These are phyloP conservation scores for Aspergillus aculeatinus DNA, from an alignment of 2,329 filamentous ascomycete species.

Conservation along the genomic window DNA sequence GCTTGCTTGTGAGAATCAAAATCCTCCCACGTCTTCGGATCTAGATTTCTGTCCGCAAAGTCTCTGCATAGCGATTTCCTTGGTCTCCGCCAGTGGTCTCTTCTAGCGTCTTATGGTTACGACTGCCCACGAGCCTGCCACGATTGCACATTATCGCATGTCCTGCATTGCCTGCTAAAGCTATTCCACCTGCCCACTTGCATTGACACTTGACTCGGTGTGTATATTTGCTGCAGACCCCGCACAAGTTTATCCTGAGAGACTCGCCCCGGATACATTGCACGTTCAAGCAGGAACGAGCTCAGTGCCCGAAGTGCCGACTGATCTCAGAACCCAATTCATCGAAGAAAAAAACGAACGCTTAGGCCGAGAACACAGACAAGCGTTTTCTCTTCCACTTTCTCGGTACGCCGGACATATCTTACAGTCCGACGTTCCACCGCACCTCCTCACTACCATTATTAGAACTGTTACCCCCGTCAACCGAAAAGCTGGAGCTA, in stretches of 20 bases:
- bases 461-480: slow-evolving; percentile 33
- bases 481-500: slow-evolving; percentile 92
- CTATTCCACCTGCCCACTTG: slow-evolving; percentile 18
- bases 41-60: slow-evolving; percentile 23
- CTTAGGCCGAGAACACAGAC: not conserved
- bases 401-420: slow-evolving; percentile 23
- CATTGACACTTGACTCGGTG: slow-evolving; percentile 7
- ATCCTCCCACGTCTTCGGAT: slow-evolving; percentile 22
- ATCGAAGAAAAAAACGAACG: not conserved
- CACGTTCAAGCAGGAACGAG: slow-evolving; percentile 6
- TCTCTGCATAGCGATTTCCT: slow-evolving; percentile 21
- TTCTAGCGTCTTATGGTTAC: slow-evolving; percentile 32
- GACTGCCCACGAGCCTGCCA: slow-evolving; percentile 34
- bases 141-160: slow-evolving; percentile 29
- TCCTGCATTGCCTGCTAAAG: slow-evolving; percentile 24
- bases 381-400: not conserved
- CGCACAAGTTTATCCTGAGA: slow-evolving; percentile 10
- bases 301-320: not conserved
- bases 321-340: not conserved
- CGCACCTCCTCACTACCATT: slow-evolving; percentile 14
- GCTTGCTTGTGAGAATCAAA: slow-evolving; percentile 15
- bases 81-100: slow-evolving; percentile 20
- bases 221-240: slow-evolving; percentile 2
- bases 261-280: not conserved
- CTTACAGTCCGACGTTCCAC: slow-evolving; percentile 24